phyloP scores from a whole-genome alignment of 1,284 basidiomycete species.

The Heterobasidion annosum region DNA sequence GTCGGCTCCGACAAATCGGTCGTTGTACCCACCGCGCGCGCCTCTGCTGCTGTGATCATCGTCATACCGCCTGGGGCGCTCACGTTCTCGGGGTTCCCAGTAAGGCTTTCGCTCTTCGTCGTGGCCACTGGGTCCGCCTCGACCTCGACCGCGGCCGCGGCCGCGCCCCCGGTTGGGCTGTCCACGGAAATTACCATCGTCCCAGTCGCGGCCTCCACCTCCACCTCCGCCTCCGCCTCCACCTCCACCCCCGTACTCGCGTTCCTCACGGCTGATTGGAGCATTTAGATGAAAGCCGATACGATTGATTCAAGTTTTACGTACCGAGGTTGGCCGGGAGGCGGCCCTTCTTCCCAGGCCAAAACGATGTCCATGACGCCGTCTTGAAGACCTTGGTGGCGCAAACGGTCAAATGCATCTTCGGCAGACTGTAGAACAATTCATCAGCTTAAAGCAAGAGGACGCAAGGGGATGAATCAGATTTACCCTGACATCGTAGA shows the following conservation, averaged over 20 bases:
- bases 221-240: conserved; percentile 26
- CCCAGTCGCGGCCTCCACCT: conserved; percentile 18
- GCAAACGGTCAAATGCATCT: conserved; percentile 73
- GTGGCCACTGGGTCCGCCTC: conserved; percentile 15
- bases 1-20: conserved; percentile 24
- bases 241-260: conserved; percentile 14
- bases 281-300: not conserved
- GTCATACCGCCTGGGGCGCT: conserved; percentile 33
- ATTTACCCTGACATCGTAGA: conserved; percentile 74
- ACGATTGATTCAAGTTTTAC: conserved; percentile 2
- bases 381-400: conserved; percentile 73
- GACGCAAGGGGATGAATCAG: too few species aligned
- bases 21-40: conserved; percentile 27
- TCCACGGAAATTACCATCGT: conserved; percentile 25
- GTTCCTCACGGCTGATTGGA: conserved; percentile 10
- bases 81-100: conserved; percentile 33
- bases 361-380: conserved; percentile 84
- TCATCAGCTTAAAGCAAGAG: conserved; percentile 4
- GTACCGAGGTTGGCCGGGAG: conserved; percentile 20
- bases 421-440: conserved; percentile 47
- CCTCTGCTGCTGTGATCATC: conserved; percentile 29
- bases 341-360: conserved; percentile 67
- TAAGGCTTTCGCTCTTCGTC: conserved; percentile 38
- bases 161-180: conserved; percentile 19
- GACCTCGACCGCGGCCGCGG: conserved; percentile 21